These are phyloP conservation scores for Cercospora beticola DNA, from an alignment of 2,329 filamentous ascomycete genomes.

Conservation along the genomic window DNA sequence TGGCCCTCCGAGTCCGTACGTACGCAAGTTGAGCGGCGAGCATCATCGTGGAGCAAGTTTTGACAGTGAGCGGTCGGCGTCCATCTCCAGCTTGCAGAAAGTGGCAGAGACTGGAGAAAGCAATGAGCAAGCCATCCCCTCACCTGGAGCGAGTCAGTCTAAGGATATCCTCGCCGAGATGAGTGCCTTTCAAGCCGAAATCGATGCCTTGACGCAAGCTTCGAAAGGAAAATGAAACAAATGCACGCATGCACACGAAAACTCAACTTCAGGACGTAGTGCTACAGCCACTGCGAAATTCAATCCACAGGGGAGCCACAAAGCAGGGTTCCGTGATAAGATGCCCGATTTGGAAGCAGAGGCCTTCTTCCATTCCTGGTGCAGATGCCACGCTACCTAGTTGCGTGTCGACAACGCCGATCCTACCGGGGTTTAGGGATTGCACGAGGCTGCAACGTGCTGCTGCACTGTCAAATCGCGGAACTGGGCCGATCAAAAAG, in stretches of 20 bases:
- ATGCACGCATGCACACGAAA: neutral
- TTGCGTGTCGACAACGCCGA: neutral
- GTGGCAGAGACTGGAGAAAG: constrained; percentile 21
- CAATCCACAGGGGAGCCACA: neutral
- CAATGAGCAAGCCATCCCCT: constrained; percentile 13
- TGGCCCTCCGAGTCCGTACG: constrained; percentile 19
- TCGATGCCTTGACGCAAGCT: constrained; percentile 31
- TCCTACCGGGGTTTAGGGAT: neutral
- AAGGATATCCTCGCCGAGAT: constrained; percentile 36
- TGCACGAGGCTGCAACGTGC: neutral
- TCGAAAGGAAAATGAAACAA: constrained; percentile 6
- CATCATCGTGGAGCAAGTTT: constrained; percentile 28
- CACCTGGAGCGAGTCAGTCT: constrained; percentile 12
- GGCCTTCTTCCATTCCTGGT: neutral
- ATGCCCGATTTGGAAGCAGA: neutral
- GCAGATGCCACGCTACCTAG: neutral
- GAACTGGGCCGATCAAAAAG: neutral
- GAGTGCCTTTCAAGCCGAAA: constrained; percentile 35
- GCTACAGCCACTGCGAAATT: neutral
- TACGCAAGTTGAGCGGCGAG: constrained; percentile 19
- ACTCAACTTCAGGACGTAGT: neutral
- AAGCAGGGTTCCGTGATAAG: neutral
- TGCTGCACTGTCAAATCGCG: neutral
- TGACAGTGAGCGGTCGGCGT: constrained; percentile 28
- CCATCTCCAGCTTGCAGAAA: constrained; percentile 26